Percentiles rank a stretch among this genome's conserved stretches.
Conservation (phyloP, 2,329 filamentous ascomycete genomes). For the Ophiostoma sp. region DNA sequence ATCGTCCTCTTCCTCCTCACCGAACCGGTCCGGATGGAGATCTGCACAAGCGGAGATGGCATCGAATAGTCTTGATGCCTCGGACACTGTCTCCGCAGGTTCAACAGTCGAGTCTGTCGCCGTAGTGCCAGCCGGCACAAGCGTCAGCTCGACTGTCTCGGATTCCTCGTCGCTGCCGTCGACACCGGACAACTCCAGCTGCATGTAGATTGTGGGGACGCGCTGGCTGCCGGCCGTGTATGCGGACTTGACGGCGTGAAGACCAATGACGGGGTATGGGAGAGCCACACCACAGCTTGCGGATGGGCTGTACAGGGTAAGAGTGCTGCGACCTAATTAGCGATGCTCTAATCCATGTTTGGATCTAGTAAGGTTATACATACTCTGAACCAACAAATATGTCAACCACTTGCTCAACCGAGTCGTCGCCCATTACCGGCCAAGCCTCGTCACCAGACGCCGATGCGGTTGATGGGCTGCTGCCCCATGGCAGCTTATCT, state of each 20-base stretch:
- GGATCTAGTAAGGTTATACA: conserved; percentile 24
- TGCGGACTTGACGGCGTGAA: conserved; percentile 66
- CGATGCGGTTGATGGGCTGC: conserved; percentile 34
- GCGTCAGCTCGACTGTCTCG: conserved; percentile 60
- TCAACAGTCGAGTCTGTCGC: conserved; percentile 9
- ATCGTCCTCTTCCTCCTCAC: conserved; percentile 50
- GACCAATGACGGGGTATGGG: conserved; percentile 67
- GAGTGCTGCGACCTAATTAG: conserved; percentile 37
- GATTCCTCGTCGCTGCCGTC: conserved; percentile 52
- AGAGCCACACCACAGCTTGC: conserved; percentile 59
- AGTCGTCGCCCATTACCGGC: conserved; percentile 31
- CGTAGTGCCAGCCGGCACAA: conserved; percentile 46
- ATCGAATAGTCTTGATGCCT: conserved; percentile 52
- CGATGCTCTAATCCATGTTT: too few species aligned
- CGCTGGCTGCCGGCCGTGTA: conserved; percentile 33
- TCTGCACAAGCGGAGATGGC: conserved; percentile 71
- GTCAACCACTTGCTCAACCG: conserved; percentile 47
- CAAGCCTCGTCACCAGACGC: conserved; percentile 33
- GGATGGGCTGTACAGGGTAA: conserved; percentile 59
- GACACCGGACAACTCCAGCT: conserved; percentile 58
- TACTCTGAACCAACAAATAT: conserved; percentile 57
- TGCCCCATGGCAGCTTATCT: conserved; percentile 50
- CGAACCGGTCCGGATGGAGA: conserved; percentile 64
- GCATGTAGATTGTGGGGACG: conserved; percentile 57
- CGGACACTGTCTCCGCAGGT: conserved; percentile 29